Conservation (phyloP, 2,329 filamentous ascomycete genomes). For the Coniella lustricola region DNA sequence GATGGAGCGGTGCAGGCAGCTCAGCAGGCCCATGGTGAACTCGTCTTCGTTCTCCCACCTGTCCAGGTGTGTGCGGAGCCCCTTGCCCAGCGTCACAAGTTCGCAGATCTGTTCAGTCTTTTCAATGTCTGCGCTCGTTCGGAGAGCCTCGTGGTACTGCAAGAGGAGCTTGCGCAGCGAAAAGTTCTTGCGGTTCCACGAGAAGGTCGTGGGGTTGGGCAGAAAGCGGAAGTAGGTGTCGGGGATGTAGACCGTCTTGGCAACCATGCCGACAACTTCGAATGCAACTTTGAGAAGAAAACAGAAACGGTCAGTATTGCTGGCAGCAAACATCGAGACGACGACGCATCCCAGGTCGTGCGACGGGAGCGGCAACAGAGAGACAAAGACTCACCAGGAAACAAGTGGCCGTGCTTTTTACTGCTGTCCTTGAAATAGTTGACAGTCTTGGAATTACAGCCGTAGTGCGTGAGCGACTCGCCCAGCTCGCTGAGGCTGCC, state of each 20-base stretch:
- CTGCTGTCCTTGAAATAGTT: constrained; percentile 34
- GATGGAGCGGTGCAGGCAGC: constrained; percentile 33
- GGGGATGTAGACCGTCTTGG: constrained; percentile 41
- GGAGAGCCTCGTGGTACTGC: constrained; percentile 29
- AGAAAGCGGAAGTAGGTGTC: constrained; percentile 45
- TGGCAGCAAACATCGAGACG: too few species aligned
- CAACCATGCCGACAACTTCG: constrained; percentile 53
- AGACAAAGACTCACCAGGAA: constrained; percentile 35
- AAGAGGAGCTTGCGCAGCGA: constrained; percentile 35
- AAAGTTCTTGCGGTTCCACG: constrained; percentile 46
- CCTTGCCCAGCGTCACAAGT: constrained; percentile 10
- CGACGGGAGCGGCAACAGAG: neutral
- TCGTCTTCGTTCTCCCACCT: constrained; percentile 8
- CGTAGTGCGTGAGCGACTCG: constrained; percentile 45
- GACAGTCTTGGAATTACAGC: constrained; percentile 46
- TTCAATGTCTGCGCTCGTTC: constrained; percentile 15
- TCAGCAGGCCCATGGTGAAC: constrained; percentile 30
- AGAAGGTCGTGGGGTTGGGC: constrained; percentile 48
- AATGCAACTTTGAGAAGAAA: constrained; percentile 40
- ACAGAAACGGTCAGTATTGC: too few species aligned
- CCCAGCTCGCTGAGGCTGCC: constrained; percentile 42
- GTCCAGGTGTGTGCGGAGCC: constrained; percentile 13
- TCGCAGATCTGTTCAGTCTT: constrained; percentile 10
- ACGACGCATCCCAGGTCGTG: too few species aligned
- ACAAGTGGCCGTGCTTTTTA: constrained; percentile 39